Base-by-base conservation (phyloP, 805 yeast species). In the Candida pseudoglaebosa region DNA sequence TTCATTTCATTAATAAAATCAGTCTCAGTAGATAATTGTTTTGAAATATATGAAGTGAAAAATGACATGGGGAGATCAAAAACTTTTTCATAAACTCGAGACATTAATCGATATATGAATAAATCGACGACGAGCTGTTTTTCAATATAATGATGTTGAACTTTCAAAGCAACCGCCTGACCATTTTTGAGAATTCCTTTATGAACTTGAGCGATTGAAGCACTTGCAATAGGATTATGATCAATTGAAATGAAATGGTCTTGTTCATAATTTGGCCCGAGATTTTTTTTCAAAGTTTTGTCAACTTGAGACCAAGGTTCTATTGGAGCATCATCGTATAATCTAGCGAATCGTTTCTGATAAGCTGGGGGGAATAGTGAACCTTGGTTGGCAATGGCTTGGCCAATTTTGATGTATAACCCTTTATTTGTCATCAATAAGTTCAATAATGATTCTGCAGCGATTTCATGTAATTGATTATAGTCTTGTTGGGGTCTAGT, bases 351-450 rank as follows among this genome's bases (percentile, higher is more conserved):
- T 49, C 74, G 71, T 29, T 65, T 70, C 46, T 79, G 86, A 57
- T 66, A 83, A 15, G 78, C 82, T 24, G 65, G 57, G 2, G 95
- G 95, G 46, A 84, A 75, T 50, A 82, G 66, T 19, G 72, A 61
- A 1, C 87, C 80, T 54, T 85, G 93, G 51, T 84, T 78, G 2
- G 93, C 91, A 33, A 84, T 71, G 37, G 85, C 81, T 66, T 84
- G 93, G 17, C 93, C 95, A 48, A 82, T 58, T 55, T 84, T 84
- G 55, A 85, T 80, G 53, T 82, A 85, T 14, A 85, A 65, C 1
- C 73, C 73, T 45, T 62, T 66, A 43, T 67, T 66, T 6, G 43
- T 38, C 44, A 51, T 48, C 19, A 67, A 39, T 49, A 66, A 44
- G 24, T 57, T 39, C 13, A 62, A 47, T 12, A 66, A 46, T 29